Evolutionary conservation across 805 yeast species (phyloP), one percentile per base, ranked within the genome.

Genomic region (Yamadazyma endophytica): DNA sequence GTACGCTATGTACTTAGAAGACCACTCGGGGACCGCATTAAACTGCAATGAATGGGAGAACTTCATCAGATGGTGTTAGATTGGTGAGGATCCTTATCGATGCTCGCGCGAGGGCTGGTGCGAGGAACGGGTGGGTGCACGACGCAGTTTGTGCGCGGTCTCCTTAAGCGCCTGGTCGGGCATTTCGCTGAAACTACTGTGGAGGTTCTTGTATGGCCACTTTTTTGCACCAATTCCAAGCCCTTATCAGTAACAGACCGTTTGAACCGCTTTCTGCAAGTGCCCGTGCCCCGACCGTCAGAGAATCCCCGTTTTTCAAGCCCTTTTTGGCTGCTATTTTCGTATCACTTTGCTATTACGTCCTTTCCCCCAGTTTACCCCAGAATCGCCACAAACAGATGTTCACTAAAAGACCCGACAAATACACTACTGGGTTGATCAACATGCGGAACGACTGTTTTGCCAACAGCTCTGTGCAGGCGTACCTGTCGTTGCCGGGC

Each of bases 1-100:
- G 58, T 90, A 90, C 33, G 94, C 89, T 35, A 90, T 80, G 58
- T 90, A 90, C 54, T 84, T 78, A 17, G 95, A 79, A 9, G 95
- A 77, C 98, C 98, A 90, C 56, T 92, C 97, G 2, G 98, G 97
- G 4, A 92, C 97, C 15, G 97, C 96, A 58, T 90, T 90, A 61
- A 90, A 89, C 70, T 90, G 96, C 42, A 90, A 64, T 5, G 96
- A 85, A 53, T 89, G 96, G 16, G 95, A 82, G 63, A 90, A 90
- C 73, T 90, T 90, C 98, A 90, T 90, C 8, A n/a, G n/a, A n/a
- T n/a, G n/a, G n/a, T n/a, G n/a, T 22, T 26, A 13, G n/a, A n/a
- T n/a, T n/a, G n/a, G n/a, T n/a, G n/a, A n/a, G n/a, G n/a, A n/a
- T 17, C 21, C 11, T 20, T 20, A 9, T 20, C 8, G 11, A 9